Evolutionary conservation across 1,284 basidiomycete species (phyloP), one percentile per base, ranked within the genome.

Genomic region (Cystobasidium slooffiae): DNA sequence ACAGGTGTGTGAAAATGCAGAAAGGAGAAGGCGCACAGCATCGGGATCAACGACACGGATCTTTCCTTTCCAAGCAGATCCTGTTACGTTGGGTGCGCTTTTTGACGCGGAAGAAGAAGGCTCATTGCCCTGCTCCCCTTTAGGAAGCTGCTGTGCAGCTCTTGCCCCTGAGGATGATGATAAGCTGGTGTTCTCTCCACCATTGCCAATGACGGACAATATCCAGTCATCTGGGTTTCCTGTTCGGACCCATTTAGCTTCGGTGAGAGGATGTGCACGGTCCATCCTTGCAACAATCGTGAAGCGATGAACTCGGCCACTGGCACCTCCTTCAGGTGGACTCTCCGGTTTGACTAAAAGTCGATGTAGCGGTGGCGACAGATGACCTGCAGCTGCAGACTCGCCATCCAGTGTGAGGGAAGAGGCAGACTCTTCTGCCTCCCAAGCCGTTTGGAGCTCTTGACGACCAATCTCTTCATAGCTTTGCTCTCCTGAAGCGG

Each of bases 191-290:
- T 49, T 16, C 49, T 14, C 18, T 20, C 39, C n/a, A 88, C 56
- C 87, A 86, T 43, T 88, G 87, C 75, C 89, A 87, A 43, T 88
- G 86, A 92, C 92, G 80, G 89, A 91, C 80, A 89, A 89, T 75
- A 97, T 84, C 92, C 94, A 97, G 62, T 94, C 93, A 78, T 94
- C 91, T 20, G 96, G 88, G 81, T 95, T 92, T 56, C 95, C 94
- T 3, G 91, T 91, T 82, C 93, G 93, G 58, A 94, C 91, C 96
- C 96, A 99, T 81, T 92, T 91, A 1, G 95, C 92, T 82, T 98
- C 94, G 9, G 92, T 94, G 41, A 97, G 84, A 0, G 95, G 94
- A 74, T 91, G 88, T 52, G 88, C 88, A 73, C 88, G 91, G 82
- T 98, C 95, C 72, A 98, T 86, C 82, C 91, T 87, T 8, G 84